phyloP scores from a whole-genome alignment of 2,329 filamentous ascomycete species.

The Trichoderma cornu-damae region DNA sequence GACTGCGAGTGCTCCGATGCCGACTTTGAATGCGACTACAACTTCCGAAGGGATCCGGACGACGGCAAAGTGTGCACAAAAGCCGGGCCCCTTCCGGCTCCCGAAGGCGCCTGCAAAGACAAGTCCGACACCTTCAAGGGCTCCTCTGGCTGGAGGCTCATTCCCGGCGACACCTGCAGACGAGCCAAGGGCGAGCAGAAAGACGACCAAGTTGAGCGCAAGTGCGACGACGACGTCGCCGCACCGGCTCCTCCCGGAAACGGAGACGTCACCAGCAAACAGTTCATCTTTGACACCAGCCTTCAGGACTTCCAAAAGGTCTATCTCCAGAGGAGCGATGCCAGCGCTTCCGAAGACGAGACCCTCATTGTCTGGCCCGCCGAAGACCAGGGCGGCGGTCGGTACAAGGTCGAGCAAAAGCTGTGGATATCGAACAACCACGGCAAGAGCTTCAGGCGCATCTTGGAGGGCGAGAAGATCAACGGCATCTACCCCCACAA shows the following conservation, averaged over 20 bases:
- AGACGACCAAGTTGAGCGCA: constrained; percentile 66
- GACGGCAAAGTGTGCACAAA: constrained; percentile 66
- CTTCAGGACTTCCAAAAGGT: constrained; percentile 49
- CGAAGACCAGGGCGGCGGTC: constrained; percentile 29
- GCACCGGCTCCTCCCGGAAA: constrained; percentile 46
- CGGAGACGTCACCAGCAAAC: constrained; percentile 60
- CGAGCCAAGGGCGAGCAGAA: constrained; percentile 57
- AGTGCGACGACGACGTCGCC: constrained; percentile 63
- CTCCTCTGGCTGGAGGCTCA: constrained; percentile 85
- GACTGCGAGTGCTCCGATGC: constrained; percentile 73
- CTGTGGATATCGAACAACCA: constrained; percentile 78
- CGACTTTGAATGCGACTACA: constrained; percentile 97
- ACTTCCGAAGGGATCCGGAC: constrained; percentile 64
- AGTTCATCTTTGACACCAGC: constrained; percentile 58
- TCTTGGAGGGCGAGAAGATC: constrained; percentile 65
- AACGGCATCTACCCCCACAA: constrained; percentile 68
- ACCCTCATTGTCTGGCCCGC: constrained; percentile 56
- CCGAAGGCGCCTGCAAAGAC: constrained; percentile 66
- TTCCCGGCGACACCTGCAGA: constrained; percentile 75
- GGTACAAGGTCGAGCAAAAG: constrained; percentile 42
- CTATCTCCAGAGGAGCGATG: constrained; percentile 74
- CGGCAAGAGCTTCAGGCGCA: constrained; percentile 75
- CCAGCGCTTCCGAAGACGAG: constrained; percentile 63
- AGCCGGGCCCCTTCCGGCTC: constrained; percentile 56
- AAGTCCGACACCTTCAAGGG: constrained; percentile 68